Base-by-base conservation (phyloP, 768 basidiomycete genomes). In the Hericium rajendrae region DNA sequence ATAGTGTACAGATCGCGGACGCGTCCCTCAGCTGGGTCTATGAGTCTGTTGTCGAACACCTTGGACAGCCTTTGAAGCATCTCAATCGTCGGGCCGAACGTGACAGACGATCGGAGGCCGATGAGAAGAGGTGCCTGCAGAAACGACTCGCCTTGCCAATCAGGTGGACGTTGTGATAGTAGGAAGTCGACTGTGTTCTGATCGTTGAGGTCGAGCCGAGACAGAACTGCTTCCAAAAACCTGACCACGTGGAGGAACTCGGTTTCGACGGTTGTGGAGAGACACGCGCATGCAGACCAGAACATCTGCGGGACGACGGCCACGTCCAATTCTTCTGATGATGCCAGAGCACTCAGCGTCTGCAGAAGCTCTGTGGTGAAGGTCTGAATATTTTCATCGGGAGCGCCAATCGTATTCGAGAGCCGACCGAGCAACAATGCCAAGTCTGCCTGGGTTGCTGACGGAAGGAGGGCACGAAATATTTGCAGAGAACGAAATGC, bases 401-500 rank as follows among this genome's bases (percentile, higher is more conserved):
- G 70, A 10, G 83, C 85, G 2, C 91, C 84, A 40, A 95, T 81
- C 10, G 89, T 91, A 64, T 86, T 89, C 15, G 91, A 91, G 8
- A 95, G 73, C 26, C 94, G 81, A 32, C 88, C 88, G 3, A 97
- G 77, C 22, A 94, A 76, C 51, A 86, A 78, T 1, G 88, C 88
- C 16, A 97, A 76, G 69, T 90, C 86, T 8, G 77, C 71, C 57
- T 84, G 81, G 54, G 82, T 84, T 41, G 91, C 78, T 26, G 78
- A 75, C 0, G 91, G 87, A 66, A 83, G 80, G 20, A 97, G 74
- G 1, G 87, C 82, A 39, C 91, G 85, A 71, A 91, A 93, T n/a
- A 93, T 76, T 68, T 97, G 94, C 58, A 97, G 74, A 10, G 93
- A 94, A 37, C 93, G 81, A 72, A 89, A 91, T 2, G 94, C 92